phyloP scores from a whole-genome alignment of 1,284 basidiomycete genomes.

The Apiotrichum porosum region DNA sequence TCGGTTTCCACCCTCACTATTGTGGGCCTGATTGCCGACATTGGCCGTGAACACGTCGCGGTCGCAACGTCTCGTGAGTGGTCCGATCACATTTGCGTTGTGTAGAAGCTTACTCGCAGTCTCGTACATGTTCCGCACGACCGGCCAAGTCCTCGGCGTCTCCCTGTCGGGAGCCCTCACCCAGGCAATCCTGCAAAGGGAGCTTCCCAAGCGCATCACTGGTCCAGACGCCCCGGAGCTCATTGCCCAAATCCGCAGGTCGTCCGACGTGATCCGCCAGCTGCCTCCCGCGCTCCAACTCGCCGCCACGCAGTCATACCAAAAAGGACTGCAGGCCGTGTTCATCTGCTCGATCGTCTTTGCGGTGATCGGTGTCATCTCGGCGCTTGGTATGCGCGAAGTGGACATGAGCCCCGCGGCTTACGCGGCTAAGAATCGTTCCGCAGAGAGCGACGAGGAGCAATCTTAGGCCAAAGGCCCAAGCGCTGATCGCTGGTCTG shows the following conservation, averaged over 20 bases:
- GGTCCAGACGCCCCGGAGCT: slow-evolving; percentile 60
- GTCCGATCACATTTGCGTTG: not conserved
- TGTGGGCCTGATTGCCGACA: slow-evolving; percentile 71
- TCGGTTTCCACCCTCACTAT: slow-evolving; percentile 39
- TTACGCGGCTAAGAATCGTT: no score
- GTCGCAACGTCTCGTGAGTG: slow-evolving; percentile 79
- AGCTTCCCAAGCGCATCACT: slow-evolving; percentile 66
- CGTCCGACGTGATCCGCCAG: slow-evolving; percentile 68
- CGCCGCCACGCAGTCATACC: slow-evolving; percentile 77
- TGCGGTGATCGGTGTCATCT: slow-evolving; percentile 27
- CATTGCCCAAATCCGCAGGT: slow-evolving; percentile 62
- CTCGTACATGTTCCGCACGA: slow-evolving; percentile 82
- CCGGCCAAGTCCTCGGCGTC: slow-evolving; percentile 85
- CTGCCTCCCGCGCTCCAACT: slow-evolving; percentile 60
- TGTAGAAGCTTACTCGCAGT: slow-evolving; percentile 52
- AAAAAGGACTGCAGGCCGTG: slow-evolving; percentile 72
- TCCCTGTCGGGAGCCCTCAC: slow-evolving; percentile 73
- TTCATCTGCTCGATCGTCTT: slow-evolving; percentile 68
- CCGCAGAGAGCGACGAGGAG: no score
- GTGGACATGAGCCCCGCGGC: slow-evolving; percentile 29
- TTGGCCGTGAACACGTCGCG: slow-evolving; percentile 70
- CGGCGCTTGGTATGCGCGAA: slow-evolving; percentile 36
- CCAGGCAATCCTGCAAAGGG: slow-evolving; percentile 65
- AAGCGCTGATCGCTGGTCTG: no score
- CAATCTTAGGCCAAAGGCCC: no score